A percentile compares a stretch with the other conserved stretches of the same genome.
These are phyloP conservation scores for Trapa incisa DNA, from an alignment of 345 rosid species.

Conservation along the genomic window DNA sequence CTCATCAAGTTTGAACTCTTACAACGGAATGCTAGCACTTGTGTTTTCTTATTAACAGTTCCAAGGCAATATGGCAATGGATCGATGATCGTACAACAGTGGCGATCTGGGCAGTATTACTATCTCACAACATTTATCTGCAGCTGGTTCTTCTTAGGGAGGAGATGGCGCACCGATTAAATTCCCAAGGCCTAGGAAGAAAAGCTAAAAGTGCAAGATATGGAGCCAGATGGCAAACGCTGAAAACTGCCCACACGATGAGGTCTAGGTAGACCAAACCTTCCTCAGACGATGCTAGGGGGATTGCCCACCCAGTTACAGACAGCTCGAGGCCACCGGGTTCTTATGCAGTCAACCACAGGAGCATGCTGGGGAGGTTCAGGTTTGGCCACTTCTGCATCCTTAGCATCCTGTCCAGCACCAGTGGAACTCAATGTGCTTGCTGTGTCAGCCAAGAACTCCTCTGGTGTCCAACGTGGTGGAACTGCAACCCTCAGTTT, in stretches of 20 bases:
- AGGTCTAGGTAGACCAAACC: background rate
- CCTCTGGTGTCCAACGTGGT: constrained; percentile 98
- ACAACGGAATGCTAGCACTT: background rate
- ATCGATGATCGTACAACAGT: background rate
- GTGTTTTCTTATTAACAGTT: constrained; percentile 5
- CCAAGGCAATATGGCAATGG: background rate
- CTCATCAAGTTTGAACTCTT: background rate
- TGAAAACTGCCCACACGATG: background rate
- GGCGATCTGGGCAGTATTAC: background rate
- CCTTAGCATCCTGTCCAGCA: constrained; percentile 26
- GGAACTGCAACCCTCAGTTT: constrained; percentile 88
- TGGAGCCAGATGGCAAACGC: no score
- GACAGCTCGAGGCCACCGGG: constrained; percentile 82
- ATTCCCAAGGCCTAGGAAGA: background rate
- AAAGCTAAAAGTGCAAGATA: background rate
- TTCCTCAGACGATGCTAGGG: constrained; percentile 67
- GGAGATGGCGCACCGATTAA: background rate
- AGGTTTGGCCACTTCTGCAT: constrained; percentile 48
- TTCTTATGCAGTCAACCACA: constrained; percentile 83
- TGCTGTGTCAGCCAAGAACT: constrained; percentile 58
- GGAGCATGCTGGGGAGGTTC: constrained; percentile 85
- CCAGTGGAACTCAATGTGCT: constrained; percentile 32
- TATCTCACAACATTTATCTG: background rate
- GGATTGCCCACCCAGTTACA: constrained; percentile 95
- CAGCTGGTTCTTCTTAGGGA: background rate